Percentiles rank a stretch among this genome's conserved stretches.
These are phyloP conservation scores for Sporothrix globosa DNA, from an alignment of 2,329 filamentous ascomycete species.

Conservation along the genomic window DNA sequence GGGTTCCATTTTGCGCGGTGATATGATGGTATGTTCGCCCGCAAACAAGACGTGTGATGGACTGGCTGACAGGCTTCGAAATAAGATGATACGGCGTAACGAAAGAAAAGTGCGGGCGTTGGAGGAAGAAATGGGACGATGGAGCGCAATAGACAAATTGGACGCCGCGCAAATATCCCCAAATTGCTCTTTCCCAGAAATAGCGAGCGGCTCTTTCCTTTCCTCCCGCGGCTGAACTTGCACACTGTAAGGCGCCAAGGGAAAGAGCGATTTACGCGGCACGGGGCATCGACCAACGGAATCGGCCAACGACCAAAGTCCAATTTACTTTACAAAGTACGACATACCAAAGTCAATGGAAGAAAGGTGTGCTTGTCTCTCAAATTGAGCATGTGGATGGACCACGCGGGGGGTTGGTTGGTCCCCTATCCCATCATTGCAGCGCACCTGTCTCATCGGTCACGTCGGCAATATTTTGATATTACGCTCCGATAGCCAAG, in stretches of 20 bases:
- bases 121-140: slow-evolving; percentile 6
- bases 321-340: not conserved
- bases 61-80: not conserved
- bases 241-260: not conserved
- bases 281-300: too few species aligned
- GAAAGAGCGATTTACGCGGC: not conserved
- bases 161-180: not conserved
- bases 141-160: too few species aligned
- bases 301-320: not conserved
- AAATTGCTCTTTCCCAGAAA: not conserved
- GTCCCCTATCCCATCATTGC: too few species aligned
- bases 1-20: too few species aligned
- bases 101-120: not conserved
- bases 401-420: not conserved
- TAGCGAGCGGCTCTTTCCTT: slow-evolving; percentile 15
- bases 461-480: not conserved
- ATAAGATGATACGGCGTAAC: not conserved
- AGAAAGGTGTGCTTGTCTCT: not conserved
- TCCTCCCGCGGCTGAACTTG: not conserved
- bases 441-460: not conserved
- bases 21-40: too few species aligned
- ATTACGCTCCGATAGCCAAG: not conserved
- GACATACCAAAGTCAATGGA: not conserved
- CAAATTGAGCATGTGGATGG: not conserved
- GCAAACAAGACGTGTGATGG: too few species aligned